Evolutionary conservation across 768 basidiomycete genomes (phyloP).

Genomic region (Pisolithus marmoratus): DNA sequence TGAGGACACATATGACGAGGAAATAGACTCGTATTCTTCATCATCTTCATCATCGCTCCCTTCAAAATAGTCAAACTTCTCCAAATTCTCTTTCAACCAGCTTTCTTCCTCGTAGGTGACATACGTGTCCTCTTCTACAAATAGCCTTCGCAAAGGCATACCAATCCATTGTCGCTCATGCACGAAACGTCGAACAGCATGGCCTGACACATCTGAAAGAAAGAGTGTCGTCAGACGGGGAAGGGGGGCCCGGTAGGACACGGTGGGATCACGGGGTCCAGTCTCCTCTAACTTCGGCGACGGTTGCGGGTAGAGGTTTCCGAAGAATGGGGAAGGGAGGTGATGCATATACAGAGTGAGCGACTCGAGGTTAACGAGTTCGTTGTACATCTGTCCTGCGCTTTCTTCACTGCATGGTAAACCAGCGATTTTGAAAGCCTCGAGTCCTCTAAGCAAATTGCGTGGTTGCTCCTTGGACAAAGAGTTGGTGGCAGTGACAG

Average conservation of each 20-base stretch:
- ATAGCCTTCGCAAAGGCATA: slow-evolving; percentile 39
- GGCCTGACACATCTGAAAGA: slow-evolving; percentile 39
- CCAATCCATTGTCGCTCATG: slow-evolving; percentile 36
- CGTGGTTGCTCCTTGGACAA: slow-evolving; percentile 31
- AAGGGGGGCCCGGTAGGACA: slow-evolving; percentile 27
- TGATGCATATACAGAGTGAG: slow-evolving; percentile 37
- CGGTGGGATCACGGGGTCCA: neutral
- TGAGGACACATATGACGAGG: slow-evolving; percentile 9
- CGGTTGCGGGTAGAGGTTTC: slow-evolving; percentile 7
- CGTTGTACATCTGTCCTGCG: slow-evolving; percentile 36
- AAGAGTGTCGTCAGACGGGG: slow-evolving; percentile 48
- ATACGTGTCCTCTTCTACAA: slow-evolving; percentile 40
- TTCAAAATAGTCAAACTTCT: slow-evolving; percentile 52
- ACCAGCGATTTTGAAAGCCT: slow-evolving; percentile 46
- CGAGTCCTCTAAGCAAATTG: slow-evolving; percentile 38
- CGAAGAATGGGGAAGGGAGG: slow-evolving; percentile 25
- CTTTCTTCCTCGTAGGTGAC: slow-evolving; percentile 36
- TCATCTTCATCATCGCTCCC: slow-evolving; percentile 41
- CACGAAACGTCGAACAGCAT: slow-evolving; percentile 40
- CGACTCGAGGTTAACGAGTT: slow-evolving; percentile 41
- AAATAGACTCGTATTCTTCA: slow-evolving; percentile 14
- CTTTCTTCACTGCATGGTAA: slow-evolving; percentile 37
- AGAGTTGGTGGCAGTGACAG: slow-evolving; percentile 21
- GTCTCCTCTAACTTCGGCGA: neutral
- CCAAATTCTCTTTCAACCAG: slow-evolving; percentile 49